Conservation (phyloP, 352 stramenopile species). For the Pythium phragmiticola region DNA sequence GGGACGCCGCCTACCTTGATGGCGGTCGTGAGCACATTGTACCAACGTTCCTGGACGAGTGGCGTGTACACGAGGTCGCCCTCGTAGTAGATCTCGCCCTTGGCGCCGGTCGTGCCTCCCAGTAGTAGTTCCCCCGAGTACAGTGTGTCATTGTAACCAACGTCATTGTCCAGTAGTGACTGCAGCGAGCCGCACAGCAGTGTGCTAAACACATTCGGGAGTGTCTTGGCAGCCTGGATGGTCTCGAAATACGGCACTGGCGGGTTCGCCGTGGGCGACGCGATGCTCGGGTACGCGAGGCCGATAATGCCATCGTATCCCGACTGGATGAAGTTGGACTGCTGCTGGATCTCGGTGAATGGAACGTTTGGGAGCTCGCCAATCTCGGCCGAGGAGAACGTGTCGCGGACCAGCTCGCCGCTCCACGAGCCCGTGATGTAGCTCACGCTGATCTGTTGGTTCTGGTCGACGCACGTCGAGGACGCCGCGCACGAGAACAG, state of each 20-base stretch:
- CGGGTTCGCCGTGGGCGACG: slow-evolving; percentile 42
- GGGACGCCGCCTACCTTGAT: slow-evolving; percentile 49
- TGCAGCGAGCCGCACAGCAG: slow-evolving; percentile 82
- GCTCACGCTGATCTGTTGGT: slow-evolving; percentile 50
- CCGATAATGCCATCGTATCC: slow-evolving; percentile 80
- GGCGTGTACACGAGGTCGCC: slow-evolving; percentile 70
- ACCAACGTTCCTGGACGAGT: slow-evolving; percentile 75
- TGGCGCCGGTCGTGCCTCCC: slow-evolving; percentile 46
- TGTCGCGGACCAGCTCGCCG: slow-evolving; percentile 62
- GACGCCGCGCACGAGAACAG: slow-evolving; percentile 72
- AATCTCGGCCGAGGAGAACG: slow-evolving; percentile 58
- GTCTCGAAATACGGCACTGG: slow-evolving; percentile 68
- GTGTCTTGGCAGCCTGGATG: slow-evolving; percentile 28
- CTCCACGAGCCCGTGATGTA: slow-evolving; percentile 80
- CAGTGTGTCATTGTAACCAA: slow-evolving; percentile 37
- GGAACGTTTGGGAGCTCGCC: slow-evolving; percentile 44
- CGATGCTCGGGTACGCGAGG: slow-evolving; percentile 59
- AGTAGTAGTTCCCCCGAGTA: slow-evolving; percentile 65
- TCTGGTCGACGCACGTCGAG: slow-evolving; percentile 45
- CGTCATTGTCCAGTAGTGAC: slow-evolving; percentile 41
- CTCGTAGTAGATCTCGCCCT: slow-evolving; percentile 54
- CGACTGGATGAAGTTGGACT: slow-evolving; percentile 70
- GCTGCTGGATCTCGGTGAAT: slow-evolving; percentile 55
- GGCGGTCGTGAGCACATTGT: slow-evolving; percentile 75
- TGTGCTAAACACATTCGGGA: slow-evolving; percentile 67